phyloP scores from a whole-genome alignment of 169 alveolate species.

The Condylostoma magnum region DNA sequence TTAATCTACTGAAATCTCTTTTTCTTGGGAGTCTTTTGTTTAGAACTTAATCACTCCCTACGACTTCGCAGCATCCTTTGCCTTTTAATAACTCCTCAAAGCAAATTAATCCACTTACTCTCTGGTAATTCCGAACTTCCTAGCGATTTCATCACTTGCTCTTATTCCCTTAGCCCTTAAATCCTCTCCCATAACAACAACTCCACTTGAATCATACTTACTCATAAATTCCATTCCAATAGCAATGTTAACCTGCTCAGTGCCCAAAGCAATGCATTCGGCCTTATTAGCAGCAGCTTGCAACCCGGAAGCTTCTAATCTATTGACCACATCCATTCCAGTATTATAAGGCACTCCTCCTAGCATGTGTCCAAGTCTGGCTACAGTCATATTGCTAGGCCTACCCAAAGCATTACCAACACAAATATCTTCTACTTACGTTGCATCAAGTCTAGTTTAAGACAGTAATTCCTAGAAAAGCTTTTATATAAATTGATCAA shows the following conservation, averaged over 20 bases:
- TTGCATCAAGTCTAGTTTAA: constrained; percentile 74
- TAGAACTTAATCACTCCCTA: constrained; percentile 2
- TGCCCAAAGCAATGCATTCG: constrained; percentile 79
- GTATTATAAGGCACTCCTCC: constrained; percentile 87
- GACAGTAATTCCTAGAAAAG: constrained; percentile 68
- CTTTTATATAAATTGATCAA: constrained; percentile 81
- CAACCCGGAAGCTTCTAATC: constrained; percentile 91
- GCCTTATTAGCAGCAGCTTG: constrained; percentile 88
- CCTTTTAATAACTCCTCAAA: constrained; percentile 81
- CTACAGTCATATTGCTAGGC: constrained; percentile 81
- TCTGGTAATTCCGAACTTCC: constrained; percentile 81
- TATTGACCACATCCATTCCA: constrained; percentile 77
- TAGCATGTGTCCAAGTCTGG: constrained; percentile 80
- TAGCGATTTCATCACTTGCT: constrained; percentile 68
- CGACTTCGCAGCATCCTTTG: constrained; percentile 34
- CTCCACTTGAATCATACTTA: constrained; percentile 81
- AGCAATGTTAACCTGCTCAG: constrained; percentile 88
- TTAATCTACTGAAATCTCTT: constrained; percentile 6
- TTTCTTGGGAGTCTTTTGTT: neutral
- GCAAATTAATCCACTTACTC: constrained; percentile 87
- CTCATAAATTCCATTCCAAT: constrained; percentile 95
- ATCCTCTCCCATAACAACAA: too few species aligned
- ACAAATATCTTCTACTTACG: constrained; percentile 79
- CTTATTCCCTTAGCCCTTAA: constrained; percentile 95
- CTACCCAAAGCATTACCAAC: constrained; percentile 81